phyloP scores from a whole-genome alignment of 208 protist genomes.

The Crithidia acanthocephali region DNA sequence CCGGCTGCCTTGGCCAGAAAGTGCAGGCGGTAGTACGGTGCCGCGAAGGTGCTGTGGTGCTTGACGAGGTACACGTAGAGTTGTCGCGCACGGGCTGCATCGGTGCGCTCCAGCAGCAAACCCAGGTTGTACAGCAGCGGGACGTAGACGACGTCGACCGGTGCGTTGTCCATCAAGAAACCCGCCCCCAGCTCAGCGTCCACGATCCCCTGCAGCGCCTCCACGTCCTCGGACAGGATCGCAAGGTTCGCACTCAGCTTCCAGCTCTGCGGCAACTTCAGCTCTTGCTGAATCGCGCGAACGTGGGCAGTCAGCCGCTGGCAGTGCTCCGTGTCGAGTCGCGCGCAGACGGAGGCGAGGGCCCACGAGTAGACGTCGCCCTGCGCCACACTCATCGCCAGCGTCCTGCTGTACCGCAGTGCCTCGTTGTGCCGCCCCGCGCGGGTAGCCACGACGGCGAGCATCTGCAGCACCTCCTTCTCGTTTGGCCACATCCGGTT shows the following conservation, averaged over 20 bases:
- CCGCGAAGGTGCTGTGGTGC: constrained; percentile 62
- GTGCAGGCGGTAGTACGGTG: constrained; percentile 80
- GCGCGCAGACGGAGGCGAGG: constrained; percentile 69
- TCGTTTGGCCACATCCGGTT: constrained; percentile 70
- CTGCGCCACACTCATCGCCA: constrained; percentile 67
- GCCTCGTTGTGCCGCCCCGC: constrained; percentile 67
- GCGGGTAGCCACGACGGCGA: constrained; percentile 60
- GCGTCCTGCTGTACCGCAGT: constrained; percentile 58
- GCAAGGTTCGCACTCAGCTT: constrained; percentile 77
- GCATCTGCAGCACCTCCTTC: constrained; percentile 82
- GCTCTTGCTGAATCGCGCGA: constrained; percentile 49
- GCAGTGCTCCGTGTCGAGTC: constrained; percentile 64
- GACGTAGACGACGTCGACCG: constrained; percentile 52
- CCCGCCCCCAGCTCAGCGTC: constrained; percentile 74
- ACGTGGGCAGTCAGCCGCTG: constrained; percentile 44
- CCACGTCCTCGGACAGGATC: constrained; percentile 50
- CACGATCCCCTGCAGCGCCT: constrained; percentile 70
- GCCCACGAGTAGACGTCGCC: constrained; percentile 72
- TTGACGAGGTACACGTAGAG: constrained; percentile 88
- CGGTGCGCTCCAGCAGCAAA: constrained; percentile 59
- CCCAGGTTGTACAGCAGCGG: constrained; percentile 87
- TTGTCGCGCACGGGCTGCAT: constrained; percentile 48
- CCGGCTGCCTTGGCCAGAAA: constrained; percentile 60
- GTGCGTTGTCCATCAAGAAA: constrained; percentile 37
- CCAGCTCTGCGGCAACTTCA: constrained; percentile 45